phyloP scores from a whole-genome alignment of 805 yeast genomes.

The Yamadazyma olivae region DNA sequence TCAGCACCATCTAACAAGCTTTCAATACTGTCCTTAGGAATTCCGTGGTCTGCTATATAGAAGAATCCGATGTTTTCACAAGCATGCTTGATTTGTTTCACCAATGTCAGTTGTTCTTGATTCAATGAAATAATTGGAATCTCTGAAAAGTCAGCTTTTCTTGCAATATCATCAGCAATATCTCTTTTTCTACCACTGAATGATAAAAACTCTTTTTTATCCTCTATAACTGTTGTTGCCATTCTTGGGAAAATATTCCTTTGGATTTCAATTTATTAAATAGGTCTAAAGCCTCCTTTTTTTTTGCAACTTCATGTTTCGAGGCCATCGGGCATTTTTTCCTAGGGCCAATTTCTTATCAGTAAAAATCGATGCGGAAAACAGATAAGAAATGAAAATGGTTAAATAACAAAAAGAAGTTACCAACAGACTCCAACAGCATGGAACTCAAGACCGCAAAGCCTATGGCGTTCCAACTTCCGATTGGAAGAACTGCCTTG shows the following conservation, averaged over 20 bases:
- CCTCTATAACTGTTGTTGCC: slow-evolving; percentile 1
- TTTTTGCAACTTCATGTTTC: too few species aligned
- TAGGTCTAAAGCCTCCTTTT: too few species aligned
- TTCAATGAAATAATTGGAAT: slow-evolving; percentile 11
- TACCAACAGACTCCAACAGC: too few species aligned
- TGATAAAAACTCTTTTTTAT: slow-evolving; percentile 7
- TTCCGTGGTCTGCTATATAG: slow-evolving; percentile 10
- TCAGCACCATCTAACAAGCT: slow-evolving; percentile 5
- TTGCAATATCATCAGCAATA: slow-evolving; percentile 6
- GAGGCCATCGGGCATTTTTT: slow-evolving; percentile 1
- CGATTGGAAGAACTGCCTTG: slow-evolving; percentile 6
- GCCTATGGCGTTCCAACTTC: slow-evolving; percentile 5
- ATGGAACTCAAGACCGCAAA: slow-evolving; percentile 2
- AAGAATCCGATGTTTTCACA: slow-evolving; percentile 12
- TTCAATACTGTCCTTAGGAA: slow-evolving; percentile 6
- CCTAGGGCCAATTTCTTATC: neutral
- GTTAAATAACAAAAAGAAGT: too few species aligned
- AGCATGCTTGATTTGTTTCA: slow-evolving; percentile 9
- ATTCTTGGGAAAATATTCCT: too few species aligned
- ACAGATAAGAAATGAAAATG: neutral
- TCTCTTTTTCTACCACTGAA: slow-evolving; percentile 8
- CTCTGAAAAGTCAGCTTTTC: slow-evolving; percentile 13
- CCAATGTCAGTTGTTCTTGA: slow-evolving; percentile 2
- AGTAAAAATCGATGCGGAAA: neutral
- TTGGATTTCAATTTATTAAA: too few species aligned